These are phyloP conservation scores for Ganoderma boninense DNA, from an alignment of 1,284 basidiomycete species.

Conservation along the genomic window DNA sequence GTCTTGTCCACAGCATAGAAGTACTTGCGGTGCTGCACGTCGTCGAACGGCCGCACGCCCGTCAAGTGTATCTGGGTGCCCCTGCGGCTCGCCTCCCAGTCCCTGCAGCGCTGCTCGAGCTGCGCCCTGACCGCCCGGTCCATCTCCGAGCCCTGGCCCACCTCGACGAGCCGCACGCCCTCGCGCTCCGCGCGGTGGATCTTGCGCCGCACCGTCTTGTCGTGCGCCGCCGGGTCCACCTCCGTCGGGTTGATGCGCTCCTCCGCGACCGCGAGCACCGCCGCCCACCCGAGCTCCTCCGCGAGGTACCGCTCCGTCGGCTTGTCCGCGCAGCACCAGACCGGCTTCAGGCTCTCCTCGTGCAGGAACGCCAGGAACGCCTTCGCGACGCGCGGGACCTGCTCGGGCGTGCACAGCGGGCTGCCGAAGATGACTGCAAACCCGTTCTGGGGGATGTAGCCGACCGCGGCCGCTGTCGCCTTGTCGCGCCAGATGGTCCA, in stretches of 20 bases:
- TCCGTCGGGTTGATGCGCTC: conserved; percentile 57
- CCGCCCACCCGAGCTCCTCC: conserved; percentile 56
- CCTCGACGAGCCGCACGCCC: conserved; percentile 53
- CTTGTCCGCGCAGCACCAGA: conserved; percentile 59
- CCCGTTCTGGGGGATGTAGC: conserved; percentile 48
- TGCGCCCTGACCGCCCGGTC: conserved; percentile 48
- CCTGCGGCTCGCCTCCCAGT: conserved; percentile 54
- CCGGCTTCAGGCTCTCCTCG: conserved; percentile 53
- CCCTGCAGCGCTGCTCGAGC: conserved; percentile 53
- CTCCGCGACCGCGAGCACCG: conserved; percentile 59
- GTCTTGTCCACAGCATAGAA: conserved; percentile 56
- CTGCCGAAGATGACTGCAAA: conserved; percentile 58
- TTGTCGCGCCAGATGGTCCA: conserved; percentile 60
- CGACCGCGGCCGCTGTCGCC: conserved; percentile 55
- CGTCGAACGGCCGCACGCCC: conserved; percentile 60
- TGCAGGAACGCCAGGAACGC: conserved; percentile 50
- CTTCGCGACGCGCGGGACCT: conserved; percentile 51
- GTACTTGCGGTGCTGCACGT: conserved; percentile 60
- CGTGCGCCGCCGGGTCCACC: conserved; percentile 48
- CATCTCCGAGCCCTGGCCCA: conserved; percentile 43
- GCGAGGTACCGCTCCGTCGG: conserved; percentile 56
- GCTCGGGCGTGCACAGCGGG: conserved; percentile 55
- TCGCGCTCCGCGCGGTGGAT: conserved; percentile 56
- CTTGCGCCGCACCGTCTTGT: conserved; percentile 55
- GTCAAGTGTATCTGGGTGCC: conserved; percentile 66